These are phyloP conservation scores for Sarcodon aspratus DNA, from an alignment of 768 basidiomycete species.

Conservation along the genomic window DNA sequence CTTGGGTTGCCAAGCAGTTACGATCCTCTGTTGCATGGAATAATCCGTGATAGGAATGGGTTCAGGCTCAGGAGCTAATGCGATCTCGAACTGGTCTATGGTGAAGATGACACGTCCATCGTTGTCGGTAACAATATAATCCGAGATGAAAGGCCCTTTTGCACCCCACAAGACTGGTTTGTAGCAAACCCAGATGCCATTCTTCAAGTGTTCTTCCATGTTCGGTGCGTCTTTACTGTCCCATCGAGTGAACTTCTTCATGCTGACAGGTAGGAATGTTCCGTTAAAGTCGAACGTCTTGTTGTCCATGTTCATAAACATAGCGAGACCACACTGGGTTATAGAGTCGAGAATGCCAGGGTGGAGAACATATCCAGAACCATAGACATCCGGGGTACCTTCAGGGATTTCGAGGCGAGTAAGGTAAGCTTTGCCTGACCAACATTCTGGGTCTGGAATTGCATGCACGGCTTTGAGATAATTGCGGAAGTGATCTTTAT, in stretches of 20 bases:
- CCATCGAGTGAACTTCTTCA: conserved; percentile 19
- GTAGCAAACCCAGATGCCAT: conserved; percentile 20
- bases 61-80: conserved; percentile 17
- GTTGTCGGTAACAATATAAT: conserved; percentile 18
- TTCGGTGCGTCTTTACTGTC: conserved; percentile 14
- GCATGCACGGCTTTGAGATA: conserved; percentile 18
- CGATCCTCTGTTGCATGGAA: conserved; percentile 18
- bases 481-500: conserved; percentile 14
- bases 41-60: conserved; percentile 14
- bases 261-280: conserved; percentile 19
- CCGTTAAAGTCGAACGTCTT: conserved; percentile 20
- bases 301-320: conserved; percentile 13
- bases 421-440: conserved; percentile 16
- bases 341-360: conserved; percentile 22
- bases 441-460: conserved; percentile 15
- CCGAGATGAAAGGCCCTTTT: conserved; percentile 9
- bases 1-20: conserved; percentile 20
- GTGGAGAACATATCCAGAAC: conserved; percentile 19
- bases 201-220: conserved; percentile 16
- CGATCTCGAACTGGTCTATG: conserved; percentile 22
- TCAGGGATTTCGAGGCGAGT: conserved; percentile 11
- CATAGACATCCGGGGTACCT: conserved; percentile 17
- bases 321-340: conserved; percentile 19
- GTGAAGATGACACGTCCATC: conserved; percentile 20
- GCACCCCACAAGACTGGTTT: conserved; percentile 13